These are phyloP conservation scores for Angophora floribunda DNA, from an alignment of 345 rosid genomes.

Conservation along the genomic window DNA sequence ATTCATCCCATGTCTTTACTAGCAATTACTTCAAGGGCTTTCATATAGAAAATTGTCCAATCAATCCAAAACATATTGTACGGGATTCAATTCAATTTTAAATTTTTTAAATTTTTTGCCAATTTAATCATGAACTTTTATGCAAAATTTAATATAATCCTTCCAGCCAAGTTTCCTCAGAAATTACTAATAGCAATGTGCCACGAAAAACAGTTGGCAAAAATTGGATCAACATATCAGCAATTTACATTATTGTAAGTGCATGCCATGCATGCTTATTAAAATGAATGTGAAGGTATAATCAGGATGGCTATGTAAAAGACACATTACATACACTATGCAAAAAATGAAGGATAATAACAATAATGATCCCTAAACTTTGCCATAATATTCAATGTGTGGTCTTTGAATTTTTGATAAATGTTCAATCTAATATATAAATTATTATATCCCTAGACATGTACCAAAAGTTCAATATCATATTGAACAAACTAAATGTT, in stretches of 20 bases:
- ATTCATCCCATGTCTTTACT: not conserved
- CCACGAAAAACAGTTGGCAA: accelerated
- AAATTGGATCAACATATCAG: accelerated
- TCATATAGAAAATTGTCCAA: not conserved
- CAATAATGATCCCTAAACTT: not conserved
- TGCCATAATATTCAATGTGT: accelerated
- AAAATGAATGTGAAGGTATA: not conserved
- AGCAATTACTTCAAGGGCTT: not conserved
- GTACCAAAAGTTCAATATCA: no score
- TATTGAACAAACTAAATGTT: no score
- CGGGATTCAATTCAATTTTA: not conserved
- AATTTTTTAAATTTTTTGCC: not conserved
- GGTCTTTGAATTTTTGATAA: no score
- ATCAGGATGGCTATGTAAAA: not conserved
- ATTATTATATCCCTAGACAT: no score
- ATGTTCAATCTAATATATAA: no score
- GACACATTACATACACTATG: not conserved
- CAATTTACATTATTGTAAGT: not conserved
- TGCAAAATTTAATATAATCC: not conserved
- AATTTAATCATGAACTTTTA: not conserved
- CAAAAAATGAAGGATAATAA: not conserved
- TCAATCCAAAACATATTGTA: not conserved
- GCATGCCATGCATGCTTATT: not conserved
- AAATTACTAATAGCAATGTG: not conserved
- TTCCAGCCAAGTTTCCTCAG: accelerated